A percentile compares a stretch with the other conserved stretches of the same genome.
These are phyloP conservation scores for Tremellales sp. DNA, from an alignment of 1,284 basidiomycete species.

Conservation along the genomic window DNA sequence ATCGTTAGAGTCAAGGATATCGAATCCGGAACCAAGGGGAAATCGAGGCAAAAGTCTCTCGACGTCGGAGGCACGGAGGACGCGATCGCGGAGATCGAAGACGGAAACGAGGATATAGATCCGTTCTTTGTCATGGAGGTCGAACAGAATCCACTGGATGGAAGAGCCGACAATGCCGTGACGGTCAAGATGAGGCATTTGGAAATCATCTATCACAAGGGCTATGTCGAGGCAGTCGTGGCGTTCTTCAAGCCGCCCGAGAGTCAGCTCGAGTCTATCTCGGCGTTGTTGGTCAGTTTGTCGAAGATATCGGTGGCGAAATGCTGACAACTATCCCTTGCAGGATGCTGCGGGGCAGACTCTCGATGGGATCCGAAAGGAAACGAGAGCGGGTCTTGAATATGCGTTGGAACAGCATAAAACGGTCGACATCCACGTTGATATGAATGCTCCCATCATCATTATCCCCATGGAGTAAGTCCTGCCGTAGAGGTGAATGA, in stretches of 20 bases:
- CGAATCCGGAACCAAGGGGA: constrained; percentile 19
- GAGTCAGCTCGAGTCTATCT: constrained; percentile 92
- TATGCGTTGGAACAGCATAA: constrained; percentile 65
- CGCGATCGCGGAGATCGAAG: constrained; percentile 38
- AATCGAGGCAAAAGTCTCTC: constrained; percentile 22
- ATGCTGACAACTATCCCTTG: too few relatives aligned
- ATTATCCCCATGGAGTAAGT: constrained; percentile 83
- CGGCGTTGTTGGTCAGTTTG: constrained; percentile 67
- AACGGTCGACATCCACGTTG: constrained; percentile 92
- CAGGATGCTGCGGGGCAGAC: constrained; percentile 91
- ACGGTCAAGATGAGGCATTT: constrained; percentile 90
- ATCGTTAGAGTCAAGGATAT: constrained; percentile 84
- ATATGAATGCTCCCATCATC: constrained; percentile 96
- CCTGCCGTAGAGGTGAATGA: neutral
- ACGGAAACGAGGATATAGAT: constrained; percentile 48
- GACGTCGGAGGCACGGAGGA: constrained; percentile 32
- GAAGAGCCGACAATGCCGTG: constrained; percentile 86
- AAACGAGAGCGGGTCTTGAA: constrained; percentile 92
- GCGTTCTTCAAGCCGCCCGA: constrained; percentile 92
- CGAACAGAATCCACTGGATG: constrained; percentile 89
- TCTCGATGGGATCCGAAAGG: constrained; percentile 88
- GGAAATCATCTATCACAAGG: constrained; percentile 95
- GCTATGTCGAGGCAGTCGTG: constrained; percentile 89
- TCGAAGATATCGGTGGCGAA: neutral
- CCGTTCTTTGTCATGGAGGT: constrained; percentile 93